Percentiles rank a stretch among this genome's conserved stretches.
phyloP scores from a whole-genome alignment of 2,329 filamentous ascomycete species.

The Trichoderma simmonsii region DNA sequence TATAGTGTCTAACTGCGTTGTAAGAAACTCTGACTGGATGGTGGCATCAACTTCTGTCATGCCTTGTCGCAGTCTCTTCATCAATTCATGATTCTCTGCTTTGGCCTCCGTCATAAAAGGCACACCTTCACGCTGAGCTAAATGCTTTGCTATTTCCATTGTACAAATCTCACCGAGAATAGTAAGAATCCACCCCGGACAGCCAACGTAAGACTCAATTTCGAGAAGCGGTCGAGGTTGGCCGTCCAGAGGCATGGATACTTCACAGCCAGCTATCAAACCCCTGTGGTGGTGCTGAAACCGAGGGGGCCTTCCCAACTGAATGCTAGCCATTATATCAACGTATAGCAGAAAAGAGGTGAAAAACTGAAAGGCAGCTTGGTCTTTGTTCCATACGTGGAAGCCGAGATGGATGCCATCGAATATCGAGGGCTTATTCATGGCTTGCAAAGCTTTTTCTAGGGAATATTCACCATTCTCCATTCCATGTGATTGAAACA shows the following conservation, averaged over 20 bases:
- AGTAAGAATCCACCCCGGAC: not conserved
- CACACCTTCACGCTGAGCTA: not conserved
- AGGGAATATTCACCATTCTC: not conserved
- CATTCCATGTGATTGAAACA: not conserved
- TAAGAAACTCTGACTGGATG: not conserved
- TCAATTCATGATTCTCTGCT: not conserved
- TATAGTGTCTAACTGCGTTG: not conserved
- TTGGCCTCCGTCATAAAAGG: not conserved
- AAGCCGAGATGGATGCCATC: not conserved
- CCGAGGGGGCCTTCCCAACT: not conserved
- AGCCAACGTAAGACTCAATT: not conserved
- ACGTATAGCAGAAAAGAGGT: slow-evolving; percentile 32
- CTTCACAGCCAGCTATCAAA: not conserved
- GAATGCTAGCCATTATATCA: slow-evolving; percentile 20
- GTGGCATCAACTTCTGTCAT: not conserved
- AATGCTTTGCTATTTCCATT: not conserved
- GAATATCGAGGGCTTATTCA: not conserved
- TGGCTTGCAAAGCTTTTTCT: not conserved
- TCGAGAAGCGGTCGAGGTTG: not conserved
- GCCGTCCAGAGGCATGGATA: not conserved
- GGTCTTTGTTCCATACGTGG: slow-evolving; percentile 34
- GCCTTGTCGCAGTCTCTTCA: not conserved
- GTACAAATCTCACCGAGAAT: not conserved
- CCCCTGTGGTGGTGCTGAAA: not conserved
- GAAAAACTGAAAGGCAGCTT: slow-evolving; percentile 37